A percentile compares a stretch with the other conserved stretches of the same genome.
phyloP scores from a whole-genome alignment of 306 rosid species.

The Sicyos edulis region DNA sequence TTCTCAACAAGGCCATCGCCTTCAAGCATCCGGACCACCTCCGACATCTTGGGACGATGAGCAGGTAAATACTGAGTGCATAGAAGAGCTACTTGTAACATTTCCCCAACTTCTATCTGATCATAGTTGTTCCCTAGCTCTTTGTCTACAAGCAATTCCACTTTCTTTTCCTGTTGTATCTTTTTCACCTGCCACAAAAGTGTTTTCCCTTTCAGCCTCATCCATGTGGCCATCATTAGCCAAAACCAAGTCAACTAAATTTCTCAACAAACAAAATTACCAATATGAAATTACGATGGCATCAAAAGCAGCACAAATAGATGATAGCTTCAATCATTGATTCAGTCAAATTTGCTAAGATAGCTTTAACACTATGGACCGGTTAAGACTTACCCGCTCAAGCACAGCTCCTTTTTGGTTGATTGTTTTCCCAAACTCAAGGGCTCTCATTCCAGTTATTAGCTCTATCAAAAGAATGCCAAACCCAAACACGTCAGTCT shows the following conservation, averaged over 20 bases:
- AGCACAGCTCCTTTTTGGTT: slow-evolving; percentile 90
- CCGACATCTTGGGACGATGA: slow-evolving; percentile 96
- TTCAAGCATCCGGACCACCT: slow-evolving; percentile 94
- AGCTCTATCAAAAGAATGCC: slow-evolving; percentile 94
- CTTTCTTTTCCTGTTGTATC: slow-evolving; percentile 76
- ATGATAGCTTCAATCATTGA: slow-evolving; percentile 1
- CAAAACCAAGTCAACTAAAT: too few species aligned
- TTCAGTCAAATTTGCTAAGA: not conserved
- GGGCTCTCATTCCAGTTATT: slow-evolving; percentile 92
- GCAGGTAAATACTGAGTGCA: slow-evolving; percentile 84
- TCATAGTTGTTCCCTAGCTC: slow-evolving; percentile 75
- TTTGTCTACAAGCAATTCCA: slow-evolving; percentile 74
- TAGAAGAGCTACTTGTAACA: slow-evolving; percentile 84
- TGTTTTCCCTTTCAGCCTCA: slow-evolving; percentile 6
- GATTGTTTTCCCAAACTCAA: slow-evolving; percentile 74
- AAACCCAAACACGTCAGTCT: slow-evolving; percentile 91
- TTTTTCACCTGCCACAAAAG: slow-evolving; percentile 66
- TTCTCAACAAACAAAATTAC: slow-evolving; percentile 7
- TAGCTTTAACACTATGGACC: not conserved
- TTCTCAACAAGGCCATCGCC: slow-evolving; percentile 95
- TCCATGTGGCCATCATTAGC: slow-evolving; percentile 8
- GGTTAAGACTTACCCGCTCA: slow-evolving; percentile 73
- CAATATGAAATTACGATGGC: not conserved
- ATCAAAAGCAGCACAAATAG: not conserved
- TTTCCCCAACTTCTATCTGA: slow-evolving; percentile 80